Evolutionary conservation across 495 filamentous ascomycete species (phyloP).

Genomic region (Xylaria flabelliformis): DNA sequence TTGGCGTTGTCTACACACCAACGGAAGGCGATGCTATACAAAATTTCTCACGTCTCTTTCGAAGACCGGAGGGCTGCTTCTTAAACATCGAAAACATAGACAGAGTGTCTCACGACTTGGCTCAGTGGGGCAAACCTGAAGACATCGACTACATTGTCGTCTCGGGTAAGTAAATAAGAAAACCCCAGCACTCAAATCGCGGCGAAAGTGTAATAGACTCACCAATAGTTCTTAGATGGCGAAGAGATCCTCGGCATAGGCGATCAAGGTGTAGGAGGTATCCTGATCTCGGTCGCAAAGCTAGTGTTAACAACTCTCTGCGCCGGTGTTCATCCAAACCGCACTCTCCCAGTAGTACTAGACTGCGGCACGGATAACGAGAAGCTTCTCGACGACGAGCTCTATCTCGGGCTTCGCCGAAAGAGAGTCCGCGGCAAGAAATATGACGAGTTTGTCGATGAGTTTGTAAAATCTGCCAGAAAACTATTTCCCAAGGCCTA

Average conservation of each 20-base stretch:
- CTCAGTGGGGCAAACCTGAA: slow-evolving; percentile 69
- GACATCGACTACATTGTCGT: slow-evolving; percentile 92
- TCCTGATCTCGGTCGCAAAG: slow-evolving; percentile 86
- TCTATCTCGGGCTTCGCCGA: slow-evolving; percentile 79
- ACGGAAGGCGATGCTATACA: slow-evolving; percentile 92
- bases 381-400: slow-evolving; percentile 73
- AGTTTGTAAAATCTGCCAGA: slow-evolving; percentile 69
- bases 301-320: slow-evolving; percentile 82
- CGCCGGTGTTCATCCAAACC: slow-evolving; percentile 81
- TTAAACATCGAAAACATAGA: slow-evolving; percentile 66
- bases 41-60: slow-evolving; percentile 81
- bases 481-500: slow-evolving; percentile 80
- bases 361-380: slow-evolving; percentile 90
- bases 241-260: slow-evolving; percentile 85
- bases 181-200: neutral
- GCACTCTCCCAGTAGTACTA: slow-evolving; percentile 82
- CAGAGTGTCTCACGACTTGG: slow-evolving; percentile 66
- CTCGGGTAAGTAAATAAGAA: slow-evolving; percentile 58
- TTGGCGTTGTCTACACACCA: slow-evolving; percentile 86
- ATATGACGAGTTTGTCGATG: slow-evolving; percentile 81
- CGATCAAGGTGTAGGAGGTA: slow-evolving; percentile 88
- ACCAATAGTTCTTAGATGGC: slow-evolving; percentile 40
- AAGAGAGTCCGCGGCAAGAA: slow-evolving; percentile 70
- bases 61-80: slow-evolving; percentile 72
- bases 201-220: neutral